Percentiles rank a stretch among this genome's conserved stretches.
Evolutionary conservation across 192 early-diverging fungal species (phyloP).

Genomic region (Rhizoclosmatium globosum): DNA sequence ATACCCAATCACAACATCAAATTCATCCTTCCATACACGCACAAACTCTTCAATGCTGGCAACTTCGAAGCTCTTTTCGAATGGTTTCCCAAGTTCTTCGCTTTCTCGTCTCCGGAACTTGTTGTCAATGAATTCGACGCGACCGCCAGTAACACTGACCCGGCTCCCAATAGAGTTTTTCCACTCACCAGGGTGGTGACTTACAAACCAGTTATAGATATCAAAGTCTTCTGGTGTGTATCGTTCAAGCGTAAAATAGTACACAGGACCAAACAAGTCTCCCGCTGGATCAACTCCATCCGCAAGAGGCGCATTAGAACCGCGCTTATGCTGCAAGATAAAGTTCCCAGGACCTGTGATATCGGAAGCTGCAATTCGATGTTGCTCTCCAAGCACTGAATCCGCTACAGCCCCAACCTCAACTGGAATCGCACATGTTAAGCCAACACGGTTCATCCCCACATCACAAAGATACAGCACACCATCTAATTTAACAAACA

Average conservation of each 20-base stretch:
- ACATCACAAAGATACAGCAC: background rate
- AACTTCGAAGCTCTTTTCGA: background rate
- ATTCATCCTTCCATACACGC: background rate
- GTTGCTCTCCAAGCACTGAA: background rate
- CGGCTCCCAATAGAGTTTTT: background rate
- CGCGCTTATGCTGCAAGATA: background rate
- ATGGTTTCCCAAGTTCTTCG: background rate
- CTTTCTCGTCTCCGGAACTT: background rate
- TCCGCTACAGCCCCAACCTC: background rate
- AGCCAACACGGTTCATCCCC: background rate
- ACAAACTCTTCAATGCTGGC: background rate
- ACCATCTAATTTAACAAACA: background rate
- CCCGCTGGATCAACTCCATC: background rate
- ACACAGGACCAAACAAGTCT: background rate
- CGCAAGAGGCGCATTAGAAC: background rate
- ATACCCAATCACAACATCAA: background rate
- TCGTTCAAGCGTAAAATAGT: conserved; percentile 10
- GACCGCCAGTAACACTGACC: background rate
- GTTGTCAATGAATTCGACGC: background rate
- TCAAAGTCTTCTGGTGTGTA: background rate
- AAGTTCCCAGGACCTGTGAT: background rate
- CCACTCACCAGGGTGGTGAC: background rate
- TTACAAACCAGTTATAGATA: no score
- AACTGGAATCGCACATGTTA: background rate
- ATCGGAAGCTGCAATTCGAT: background rate